phyloP scores from a whole-genome alignment of 2,329 filamentous ascomycete species.

The Aspergillus awamori region DNA sequence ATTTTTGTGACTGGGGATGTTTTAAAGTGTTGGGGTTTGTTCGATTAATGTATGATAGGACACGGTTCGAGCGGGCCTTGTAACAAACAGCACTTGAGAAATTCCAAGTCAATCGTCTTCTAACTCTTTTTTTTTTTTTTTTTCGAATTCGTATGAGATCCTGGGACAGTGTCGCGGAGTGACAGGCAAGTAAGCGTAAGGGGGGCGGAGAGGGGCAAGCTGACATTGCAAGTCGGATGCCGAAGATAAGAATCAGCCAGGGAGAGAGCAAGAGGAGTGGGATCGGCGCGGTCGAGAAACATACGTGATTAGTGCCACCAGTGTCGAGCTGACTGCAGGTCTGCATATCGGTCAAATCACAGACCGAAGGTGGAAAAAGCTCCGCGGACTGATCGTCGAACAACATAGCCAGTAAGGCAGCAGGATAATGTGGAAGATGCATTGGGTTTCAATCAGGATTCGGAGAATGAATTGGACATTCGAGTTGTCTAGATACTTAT shows the following conservation, averaged over 20 bases:
- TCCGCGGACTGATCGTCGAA: neutral
- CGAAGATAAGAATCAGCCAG: neutral
- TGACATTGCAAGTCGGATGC: neutral
- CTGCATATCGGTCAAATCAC: neutral
- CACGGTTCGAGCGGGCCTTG: constrained; percentile 43
- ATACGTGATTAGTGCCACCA: neutral
- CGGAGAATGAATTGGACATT: neutral
- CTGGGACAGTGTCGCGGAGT: neutral
- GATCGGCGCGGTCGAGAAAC: neutral
- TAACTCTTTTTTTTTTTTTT: too few species aligned
- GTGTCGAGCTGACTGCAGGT: neutral
- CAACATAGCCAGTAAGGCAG: neutral
- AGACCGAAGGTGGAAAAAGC: neutral
- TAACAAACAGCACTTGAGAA: constrained; percentile 40
- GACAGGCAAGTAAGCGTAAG: neutral
- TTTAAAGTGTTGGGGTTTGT: constrained; percentile 37
- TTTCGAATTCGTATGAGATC: neutral
- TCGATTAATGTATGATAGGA: constrained; percentile 45
- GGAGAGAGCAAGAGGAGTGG: neutral
- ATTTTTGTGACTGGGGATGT: constrained; percentile 22
- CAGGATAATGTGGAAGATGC: neutral
- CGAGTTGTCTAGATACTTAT: neutral
- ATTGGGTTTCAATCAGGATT: neutral
- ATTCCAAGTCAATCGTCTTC: constrained; percentile 19
- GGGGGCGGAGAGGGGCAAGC: neutral